Conservation (phyloP, 441 rosid species). For the Viola pubescens region DNA sequence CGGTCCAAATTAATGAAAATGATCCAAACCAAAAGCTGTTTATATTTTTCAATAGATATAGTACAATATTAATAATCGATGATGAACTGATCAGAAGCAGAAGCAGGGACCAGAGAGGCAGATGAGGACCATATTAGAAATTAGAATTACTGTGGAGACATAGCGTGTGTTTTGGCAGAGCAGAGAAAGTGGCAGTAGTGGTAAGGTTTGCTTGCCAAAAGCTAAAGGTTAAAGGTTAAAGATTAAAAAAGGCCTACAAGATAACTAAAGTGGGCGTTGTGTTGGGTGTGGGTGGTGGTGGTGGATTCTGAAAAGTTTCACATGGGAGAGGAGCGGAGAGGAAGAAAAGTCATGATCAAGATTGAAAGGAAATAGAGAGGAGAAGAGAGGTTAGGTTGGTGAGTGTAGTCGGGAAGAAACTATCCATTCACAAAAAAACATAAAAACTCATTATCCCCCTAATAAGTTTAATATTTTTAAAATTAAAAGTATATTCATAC, state of each 20-base stretch:
- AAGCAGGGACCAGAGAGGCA: too few relatives aligned
- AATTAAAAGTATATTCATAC: too few relatives aligned
- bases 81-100: too few relatives aligned
- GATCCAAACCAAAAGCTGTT: too few relatives aligned
- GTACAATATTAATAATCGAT: too few relatives aligned
- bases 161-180: too few relatives aligned
- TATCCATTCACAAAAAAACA: neutral
- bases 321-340: constrained; percentile 20
- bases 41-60: too few relatives aligned
- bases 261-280: constrained; percentile 7
- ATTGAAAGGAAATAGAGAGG: neutral
- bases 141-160: constrained; percentile 3
- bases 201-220: constrained; percentile 22
- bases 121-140: neutral
- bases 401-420: neutral
- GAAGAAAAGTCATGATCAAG: neutral
- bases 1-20: too few relatives aligned
- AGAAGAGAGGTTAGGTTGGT: neutral
- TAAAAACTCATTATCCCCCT: too few relatives aligned
- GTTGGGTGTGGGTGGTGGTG: constrained; percentile 5
- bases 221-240: constrained; percentile 20
- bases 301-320: constrained; percentile 47
- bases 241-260: neutral
- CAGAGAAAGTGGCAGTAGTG: neutral
- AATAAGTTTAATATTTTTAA: too few relatives aligned